A percentile compares a stretch with the other conserved stretches of the same genome.
phyloP scores from a whole-genome alignment of 345 rosid genomes.

The Kernera saxatilis region DNA sequence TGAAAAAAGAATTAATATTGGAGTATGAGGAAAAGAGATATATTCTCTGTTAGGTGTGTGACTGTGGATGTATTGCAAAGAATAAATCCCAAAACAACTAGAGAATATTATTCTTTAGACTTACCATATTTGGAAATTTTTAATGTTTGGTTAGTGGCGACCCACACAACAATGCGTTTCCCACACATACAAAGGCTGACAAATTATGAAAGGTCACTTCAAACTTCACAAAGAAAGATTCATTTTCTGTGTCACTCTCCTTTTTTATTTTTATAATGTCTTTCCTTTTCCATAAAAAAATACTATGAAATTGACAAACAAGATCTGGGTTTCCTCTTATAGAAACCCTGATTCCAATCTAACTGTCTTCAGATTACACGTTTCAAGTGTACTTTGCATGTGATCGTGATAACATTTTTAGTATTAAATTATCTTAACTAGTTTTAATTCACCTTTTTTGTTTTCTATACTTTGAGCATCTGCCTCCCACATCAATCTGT shows the following conservation, averaged over 20 bases:
- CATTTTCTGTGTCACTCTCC: background rate
- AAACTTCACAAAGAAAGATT: constrained; percentile 8
- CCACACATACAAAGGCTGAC: constrained; percentile 25
- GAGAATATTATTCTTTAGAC: constrained; percentile 15
- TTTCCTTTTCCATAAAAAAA: constrained; percentile 3
- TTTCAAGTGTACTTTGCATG: constrained; percentile 22
- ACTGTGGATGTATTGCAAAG: constrained; percentile 25
- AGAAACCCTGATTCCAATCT: constrained; percentile 24
- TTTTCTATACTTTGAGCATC: constrained; percentile 3
- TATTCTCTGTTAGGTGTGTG: constrained; percentile 28
- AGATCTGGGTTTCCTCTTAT: constrained; percentile 18
- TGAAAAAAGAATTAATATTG: background rate
- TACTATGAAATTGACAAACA: constrained; percentile 6
- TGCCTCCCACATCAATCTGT: constrained; percentile 3
- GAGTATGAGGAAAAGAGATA: constrained; percentile 7
- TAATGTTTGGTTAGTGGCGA: constrained; percentile 28
- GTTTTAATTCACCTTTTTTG: background rate
- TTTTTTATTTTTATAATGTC: background rate
- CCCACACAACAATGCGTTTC: constrained; percentile 21
- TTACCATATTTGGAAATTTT: constrained; percentile 30
- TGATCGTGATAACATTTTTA: background rate
- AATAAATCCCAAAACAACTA: constrained; percentile 27
- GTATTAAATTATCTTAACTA: background rate
- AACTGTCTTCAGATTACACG: constrained; percentile 10
- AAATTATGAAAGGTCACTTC: constrained; percentile 22